phyloP scores from a whole-genome alignment of 2,329 filamentous ascomycete species.

The Metarhizium rileyi region DNA sequence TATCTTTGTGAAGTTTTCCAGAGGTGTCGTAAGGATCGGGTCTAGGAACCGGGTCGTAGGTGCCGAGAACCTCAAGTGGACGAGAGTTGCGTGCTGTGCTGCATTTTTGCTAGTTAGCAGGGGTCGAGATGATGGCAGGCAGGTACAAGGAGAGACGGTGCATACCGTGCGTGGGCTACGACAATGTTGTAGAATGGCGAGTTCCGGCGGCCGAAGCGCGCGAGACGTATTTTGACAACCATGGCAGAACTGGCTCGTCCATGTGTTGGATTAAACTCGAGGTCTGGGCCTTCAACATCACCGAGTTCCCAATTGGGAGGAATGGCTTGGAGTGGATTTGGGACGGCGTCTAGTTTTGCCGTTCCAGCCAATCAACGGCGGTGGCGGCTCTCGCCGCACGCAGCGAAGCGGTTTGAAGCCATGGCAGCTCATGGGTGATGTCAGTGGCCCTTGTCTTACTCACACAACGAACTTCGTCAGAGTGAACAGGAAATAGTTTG shows the following conservation, averaged over 20 bases:
- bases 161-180: conserved; percentile 81
- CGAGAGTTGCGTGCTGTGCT: conserved; percentile 80
- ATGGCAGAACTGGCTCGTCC: conserved; percentile 36
- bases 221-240: conserved; percentile 89
- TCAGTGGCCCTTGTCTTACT: conserved; percentile 1
- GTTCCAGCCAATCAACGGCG: conserved; percentile 15
- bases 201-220: conserved; percentile 84
- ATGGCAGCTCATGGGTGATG: conserved; percentile 4
- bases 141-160: conserved; percentile 3
- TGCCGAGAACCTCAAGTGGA: conserved; percentile 86
- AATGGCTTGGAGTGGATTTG: conserved; percentile 9
- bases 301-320: background rate
- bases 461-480: background rate
- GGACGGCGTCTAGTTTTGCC: conserved; percentile 27
- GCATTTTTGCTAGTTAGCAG: background rate
- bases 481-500: background rate
- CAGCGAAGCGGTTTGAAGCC: background rate
- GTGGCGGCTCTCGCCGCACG: background rate
- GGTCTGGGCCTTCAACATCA: background rate
- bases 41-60: conserved; percentile 61
- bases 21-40: conserved; percentile 48
- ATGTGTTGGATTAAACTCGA: background rate
- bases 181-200: conserved; percentile 97
- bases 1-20: conserved; percentile 78
- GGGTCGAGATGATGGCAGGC: background rate